phyloP scores from a whole-genome alignment of 176 grass and related monocot species.

The Themeda triandra region DNA sequence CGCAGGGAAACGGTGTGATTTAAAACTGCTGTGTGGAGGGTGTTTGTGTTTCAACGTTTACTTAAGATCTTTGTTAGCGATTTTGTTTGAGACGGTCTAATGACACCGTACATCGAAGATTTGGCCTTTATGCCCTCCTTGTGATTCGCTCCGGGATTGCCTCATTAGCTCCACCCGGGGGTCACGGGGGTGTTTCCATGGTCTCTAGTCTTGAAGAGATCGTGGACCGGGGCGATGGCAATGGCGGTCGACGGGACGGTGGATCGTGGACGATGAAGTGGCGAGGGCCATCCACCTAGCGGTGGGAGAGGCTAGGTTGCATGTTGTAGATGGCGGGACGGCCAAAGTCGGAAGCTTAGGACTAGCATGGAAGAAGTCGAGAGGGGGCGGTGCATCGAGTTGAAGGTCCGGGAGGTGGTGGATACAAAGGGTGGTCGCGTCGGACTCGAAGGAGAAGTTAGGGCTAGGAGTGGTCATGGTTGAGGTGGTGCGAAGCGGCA shows the following conservation, averaged over 20 bases:
- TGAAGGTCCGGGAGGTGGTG: not conserved
- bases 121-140: not conserved
- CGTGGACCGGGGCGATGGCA: not conserved
- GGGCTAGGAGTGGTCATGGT: not conserved
- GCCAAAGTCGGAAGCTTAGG: not conserved
- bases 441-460: fast-evolving
- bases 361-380: not conserved
- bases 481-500: not conserved
- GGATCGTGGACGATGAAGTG: fast-evolving
- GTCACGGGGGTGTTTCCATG: not conserved
- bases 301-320: not conserved
- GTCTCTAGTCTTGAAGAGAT: not conserved
- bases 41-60: too few relatives aligned
- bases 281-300: not conserved
- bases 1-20: too few relatives aligned
- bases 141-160: not conserved
- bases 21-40: too few relatives aligned
- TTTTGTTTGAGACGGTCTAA: too few relatives aligned
- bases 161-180: not conserved
- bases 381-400: not conserved
- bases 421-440: not conserved
- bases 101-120: too few relatives aligned
- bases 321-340: fast-evolving
- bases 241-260: not conserved
- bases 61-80: too few relatives aligned